phyloP scores from a whole-genome alignment of 2,329 filamentous ascomycete genomes.

The Alternaria hordeiaustralica region DNA sequence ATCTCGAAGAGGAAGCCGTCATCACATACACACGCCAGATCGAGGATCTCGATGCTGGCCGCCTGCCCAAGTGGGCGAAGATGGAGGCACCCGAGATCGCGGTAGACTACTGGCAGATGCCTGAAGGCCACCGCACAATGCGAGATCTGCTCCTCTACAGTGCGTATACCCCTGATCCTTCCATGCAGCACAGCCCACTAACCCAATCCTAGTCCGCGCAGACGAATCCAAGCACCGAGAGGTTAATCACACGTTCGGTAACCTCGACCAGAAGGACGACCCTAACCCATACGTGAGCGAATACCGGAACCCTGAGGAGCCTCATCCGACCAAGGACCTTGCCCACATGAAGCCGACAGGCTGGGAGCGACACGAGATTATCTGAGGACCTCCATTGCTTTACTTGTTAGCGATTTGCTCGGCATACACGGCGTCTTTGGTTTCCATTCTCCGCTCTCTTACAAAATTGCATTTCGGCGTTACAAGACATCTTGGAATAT shows the following conservation, averaged over 20 bases:
- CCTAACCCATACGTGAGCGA: constrained; percentile 90
- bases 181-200: constrained; percentile 6
- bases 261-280: constrained; percentile 82
- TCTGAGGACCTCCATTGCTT: constrained; percentile 21
- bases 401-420: neutral
- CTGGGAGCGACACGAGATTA: constrained; percentile 77
- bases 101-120: constrained; percentile 92
- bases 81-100: constrained; percentile 88
- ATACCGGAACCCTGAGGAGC: constrained; percentile 72
- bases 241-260: constrained; percentile 93
- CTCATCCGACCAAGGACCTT: constrained; percentile 74
- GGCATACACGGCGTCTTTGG: neutral
- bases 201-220: constrained; percentile 37
- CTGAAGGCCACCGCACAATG: constrained; percentile 82
- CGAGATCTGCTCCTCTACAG: constrained; percentile 83
- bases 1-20: constrained; percentile 96
- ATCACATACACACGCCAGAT: constrained; percentile 93
- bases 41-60: constrained; percentile 83
- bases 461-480: constrained; percentile 14
- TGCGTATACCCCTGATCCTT: constrained; percentile 56
- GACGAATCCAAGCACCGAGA: constrained; percentile 71
- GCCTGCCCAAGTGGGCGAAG: constrained; percentile 79
- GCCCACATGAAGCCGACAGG: constrained; percentile 71
- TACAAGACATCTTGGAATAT: neutral
- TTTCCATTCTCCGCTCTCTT: constrained; percentile 15